Base-by-base conservation (phyloP, 345 rosid species). In the Populus simonii region DNA sequence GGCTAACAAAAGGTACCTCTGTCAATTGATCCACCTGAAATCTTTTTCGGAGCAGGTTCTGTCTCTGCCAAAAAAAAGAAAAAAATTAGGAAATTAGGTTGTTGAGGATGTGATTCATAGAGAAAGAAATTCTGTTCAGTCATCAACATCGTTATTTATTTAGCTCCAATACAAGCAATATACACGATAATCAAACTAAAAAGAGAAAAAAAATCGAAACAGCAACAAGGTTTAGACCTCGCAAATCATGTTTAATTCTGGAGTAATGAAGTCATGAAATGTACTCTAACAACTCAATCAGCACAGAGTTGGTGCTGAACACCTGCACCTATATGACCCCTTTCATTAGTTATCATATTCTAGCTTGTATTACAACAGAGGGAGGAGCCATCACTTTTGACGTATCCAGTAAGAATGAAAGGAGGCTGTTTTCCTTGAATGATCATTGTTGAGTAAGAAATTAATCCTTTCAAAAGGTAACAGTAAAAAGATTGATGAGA, bases 21-120 rank as follows among this genome's bases (percentile, higher is more conserved):
- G 76, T 94, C 97, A 5, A 73, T 71, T 1, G 97, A 92, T 80
- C 88, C 94, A 43, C 93, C 89, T 1, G 93, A 80, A 69, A 75
- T 23, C 83, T 88, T 92, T 89, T 83, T 84, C 10, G 85, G 81
- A 61, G 71, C 85, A 62, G 89, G 72, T 66, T 85, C 96, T 29
- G 83, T 81, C 81, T 91, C 98, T 92, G 93, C 68, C 59, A 77
- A 80, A 57, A 69, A 69, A 31, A 31, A 31, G 13, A 11, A 72
- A 59, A 73, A 25, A 20, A 41, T 16, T 35, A 7, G 39, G 29
- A 57, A 22, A 2, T 57, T 18, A 31, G 31, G 7, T 17, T 41
- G 8, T 51, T 10, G 11, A 53, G n/a, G 29, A 68, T 51, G 45
- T 45, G 59, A 49, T 66, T 2, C 66, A 67, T 25, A 62, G 12